Base-by-base conservation (phyloP, 139 green algal genomes). In the Pseudopediastrum boryanum region DNA sequence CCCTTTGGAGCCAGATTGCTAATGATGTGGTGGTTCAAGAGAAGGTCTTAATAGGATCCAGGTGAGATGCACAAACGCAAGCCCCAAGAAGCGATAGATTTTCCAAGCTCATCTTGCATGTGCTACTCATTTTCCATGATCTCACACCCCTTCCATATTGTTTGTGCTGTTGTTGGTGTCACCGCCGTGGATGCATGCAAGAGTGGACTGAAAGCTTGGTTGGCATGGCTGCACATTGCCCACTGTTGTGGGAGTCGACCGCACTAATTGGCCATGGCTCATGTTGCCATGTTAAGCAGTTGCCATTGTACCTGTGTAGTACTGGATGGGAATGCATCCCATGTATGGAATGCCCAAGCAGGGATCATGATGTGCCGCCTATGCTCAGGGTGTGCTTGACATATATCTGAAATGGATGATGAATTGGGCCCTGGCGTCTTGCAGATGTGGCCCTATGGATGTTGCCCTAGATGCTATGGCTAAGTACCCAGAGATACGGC, bases 1-100 rank as follows among this genome's bases (percentile, higher is more conserved):
- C 87, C 2, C 38, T 44, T 21, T 94, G 86, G 84, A 84, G 69
- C 0, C 83, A 86, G 58, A 66, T 94, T 8, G 86, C 88, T 7
- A 95, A 94, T 52, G 88, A 91, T 61, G 79, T 95, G 23, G 90
- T 94, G 27, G 90, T 94, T 1, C 85, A 93, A 50, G 89, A 95
- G 66, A 93, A 92, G 71, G 62, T 67, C 43, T 65, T 93, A 25
- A 19, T 65, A n/a, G 86, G 86, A 25, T 87, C 80, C 25, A 81
- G 84, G 78, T 93, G 52, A 62, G 81, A 38, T 83, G 72, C 66
- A 81, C 71, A 67, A 83, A 46, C 3, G 79, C 13, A 16, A 1
- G n/a, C n/a, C n/a, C n/a, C n/a, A n/a, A n/a, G n/a, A n/a, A n/a
- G n/a, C n/a, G n/a, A n/a, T n/a, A n/a, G n/a, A n/a, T n/a, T n/a